phyloP scores from a whole-genome alignment of 129 eudicot genomes.

The Lonicera japonica region DNA sequence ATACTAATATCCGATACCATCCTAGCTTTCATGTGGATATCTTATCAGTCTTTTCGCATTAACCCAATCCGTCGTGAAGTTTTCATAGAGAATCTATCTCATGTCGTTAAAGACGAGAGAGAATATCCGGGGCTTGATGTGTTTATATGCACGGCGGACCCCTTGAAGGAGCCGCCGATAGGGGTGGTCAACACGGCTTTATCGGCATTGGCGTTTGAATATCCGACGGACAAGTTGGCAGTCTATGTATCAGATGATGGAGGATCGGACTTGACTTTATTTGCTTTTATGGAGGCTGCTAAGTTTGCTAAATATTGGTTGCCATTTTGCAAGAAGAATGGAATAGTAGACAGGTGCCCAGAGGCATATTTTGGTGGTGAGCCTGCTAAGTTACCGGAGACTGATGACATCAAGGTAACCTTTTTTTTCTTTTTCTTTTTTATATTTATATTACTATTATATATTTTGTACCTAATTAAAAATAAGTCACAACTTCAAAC shows the following conservation, averaged over 20 bases:
- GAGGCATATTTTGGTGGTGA: constrained; percentile 43
- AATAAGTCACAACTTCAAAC: too few relatives aligned
- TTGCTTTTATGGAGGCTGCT: constrained; percentile 79
- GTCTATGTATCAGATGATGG: constrained; percentile 89
- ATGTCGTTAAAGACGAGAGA: constrained; percentile 2
- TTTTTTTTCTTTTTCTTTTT: not conserved
- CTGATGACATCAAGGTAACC: constrained; percentile 49
- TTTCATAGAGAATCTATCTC: constrained; percentile 38
- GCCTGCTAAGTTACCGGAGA: constrained; percentile 1
- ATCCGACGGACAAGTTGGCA: constrained; percentile 67
- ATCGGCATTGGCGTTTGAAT: constrained; percentile 70
- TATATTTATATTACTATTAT: too few relatives aligned
- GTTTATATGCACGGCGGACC: constrained; percentile 78
- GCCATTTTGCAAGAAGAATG: constrained; percentile 61
- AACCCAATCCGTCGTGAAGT: constrained; percentile 35
- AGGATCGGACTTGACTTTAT: constrained; percentile 59
- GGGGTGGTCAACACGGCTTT: constrained; percentile 53
- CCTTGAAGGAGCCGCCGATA: constrained; percentile 61
- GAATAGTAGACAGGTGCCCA: constrained; percentile 52
- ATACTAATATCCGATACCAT: constrained; percentile 34
- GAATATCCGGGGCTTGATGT: constrained; percentile 54
- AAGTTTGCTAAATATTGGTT: constrained; percentile 63
- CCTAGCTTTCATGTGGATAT: constrained; percentile 44
- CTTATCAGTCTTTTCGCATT: constrained; percentile 42
- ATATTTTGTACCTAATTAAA: too few relatives aligned